Base-by-base conservation (phyloP, 1,284 basidiomycete species). In the Sporisorium exsertum region DNA sequence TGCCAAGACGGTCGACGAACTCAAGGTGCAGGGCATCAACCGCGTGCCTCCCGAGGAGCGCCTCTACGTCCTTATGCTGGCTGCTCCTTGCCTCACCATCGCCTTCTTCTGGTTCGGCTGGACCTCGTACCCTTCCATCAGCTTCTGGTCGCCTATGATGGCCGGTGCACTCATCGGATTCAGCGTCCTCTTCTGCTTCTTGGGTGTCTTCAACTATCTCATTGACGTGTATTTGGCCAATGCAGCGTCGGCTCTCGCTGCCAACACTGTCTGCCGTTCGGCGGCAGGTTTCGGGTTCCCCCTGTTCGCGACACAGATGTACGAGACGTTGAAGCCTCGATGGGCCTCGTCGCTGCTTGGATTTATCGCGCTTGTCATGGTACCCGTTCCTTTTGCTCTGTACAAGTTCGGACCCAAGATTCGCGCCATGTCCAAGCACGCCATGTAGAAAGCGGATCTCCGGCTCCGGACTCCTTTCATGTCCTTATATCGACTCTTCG, bases 301-400 rank as follows among this genome's bases (percentile, higher is more conserved):
- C 0, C 79, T 89, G 3, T 89, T 89, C 67, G 87, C 88, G 0
- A 37, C 61, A 1, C 87, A 88, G 66, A 88, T 89, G 88, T 89
- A 87, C 82, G 67, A 86, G 7, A 85, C 77, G 18, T 84, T 94
- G 5, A 91, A 91, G 1, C 90, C 91, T 0, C 91, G 92, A 0
- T 92, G 93, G 8, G 92, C 92, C 0, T 91, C 91, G 0, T 91
- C 90, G 13, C 87, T 94, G n/a, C 85, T 94, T 7, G 93, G 90
- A 0, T 91, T 92, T 6, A 82, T 94, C 27, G 88, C 90, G 55
- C 88, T 90, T 7, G 66, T 91, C 20, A 89, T 92, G 88, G 88
- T 89, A 0, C 93, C 93, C 0, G 84, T 93, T 32, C 93, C 93
- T 87, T 84, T 71, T 83, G 8, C 80, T 84, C 26, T 85, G 86